Evolutionary conservation across 2,329 filamentous ascomycete genomes (phyloP).

Genomic region (Dactylonectria estremocensis): DNA sequence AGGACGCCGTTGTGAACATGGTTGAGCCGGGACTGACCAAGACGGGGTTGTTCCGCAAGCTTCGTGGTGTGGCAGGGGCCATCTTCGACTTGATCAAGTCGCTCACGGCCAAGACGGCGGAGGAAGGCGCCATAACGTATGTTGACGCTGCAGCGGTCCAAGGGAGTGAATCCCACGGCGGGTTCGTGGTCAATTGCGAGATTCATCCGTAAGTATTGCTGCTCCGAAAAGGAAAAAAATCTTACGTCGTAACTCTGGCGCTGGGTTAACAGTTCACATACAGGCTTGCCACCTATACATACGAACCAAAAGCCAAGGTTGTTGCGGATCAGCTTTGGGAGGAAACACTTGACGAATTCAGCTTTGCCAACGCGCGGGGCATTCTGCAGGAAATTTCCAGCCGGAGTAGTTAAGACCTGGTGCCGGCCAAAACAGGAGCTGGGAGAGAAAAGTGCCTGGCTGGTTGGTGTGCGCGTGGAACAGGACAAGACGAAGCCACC

Average conservation of each 20-base stretch:
- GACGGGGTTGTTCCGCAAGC: slow-evolving; percentile 35
- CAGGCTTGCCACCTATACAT: slow-evolving; percentile 13
- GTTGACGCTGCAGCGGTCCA: slow-evolving; percentile 62
- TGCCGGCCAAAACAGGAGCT: background rate
- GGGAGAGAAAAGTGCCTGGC: background rate
- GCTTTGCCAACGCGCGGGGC: slow-evolving; percentile 2
- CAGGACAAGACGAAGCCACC: background rate
- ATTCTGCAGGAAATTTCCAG: slow-evolving; percentile 3
- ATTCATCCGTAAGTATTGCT: slow-evolving; percentile 26
- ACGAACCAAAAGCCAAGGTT: background rate
- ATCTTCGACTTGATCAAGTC: slow-evolving; percentile 13
- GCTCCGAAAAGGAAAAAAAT: no score
- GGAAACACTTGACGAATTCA: slow-evolving; percentile 4
- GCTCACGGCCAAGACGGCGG: slow-evolving; percentile 48
- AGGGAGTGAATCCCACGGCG: slow-evolving; percentile 65
- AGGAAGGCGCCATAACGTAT: slow-evolving; percentile 61
- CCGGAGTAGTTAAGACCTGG: background rate
- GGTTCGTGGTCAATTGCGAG: slow-evolving; percentile 63
- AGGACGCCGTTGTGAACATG: slow-evolving; percentile 53
- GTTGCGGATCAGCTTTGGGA: slow-evolving; percentile 15
- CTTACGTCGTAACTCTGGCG: background rate
- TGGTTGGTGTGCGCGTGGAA: background rate
- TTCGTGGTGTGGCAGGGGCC: slow-evolving; percentile 2
- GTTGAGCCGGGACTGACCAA: slow-evolving; percentile 49
- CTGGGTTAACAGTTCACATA: background rate